Conservation (phyloP, 2,329 filamentous ascomycete species). For the Paraphaeosphaeria sporulosa region DNA sequence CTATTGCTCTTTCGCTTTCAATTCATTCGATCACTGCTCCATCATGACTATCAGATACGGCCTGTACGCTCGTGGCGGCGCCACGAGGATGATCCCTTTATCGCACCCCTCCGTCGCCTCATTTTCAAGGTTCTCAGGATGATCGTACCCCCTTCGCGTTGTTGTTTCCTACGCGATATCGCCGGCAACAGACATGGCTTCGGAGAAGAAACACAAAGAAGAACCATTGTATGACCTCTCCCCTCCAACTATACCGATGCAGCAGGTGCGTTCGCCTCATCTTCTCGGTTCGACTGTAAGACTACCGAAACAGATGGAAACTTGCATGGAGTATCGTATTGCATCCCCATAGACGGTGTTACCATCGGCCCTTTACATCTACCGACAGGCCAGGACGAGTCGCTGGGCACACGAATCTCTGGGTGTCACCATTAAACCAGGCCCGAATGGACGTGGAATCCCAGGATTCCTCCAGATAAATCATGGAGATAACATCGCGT, state of each 20-base stretch:
- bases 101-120: background rate
- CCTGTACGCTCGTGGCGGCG: background rate
- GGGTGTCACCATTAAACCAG: too few relatives aligned
- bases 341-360: background rate
- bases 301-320: background rate
- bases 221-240: too few relatives aligned
- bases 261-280: background rate
- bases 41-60: background rate
- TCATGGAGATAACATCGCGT: too few relatives aligned
- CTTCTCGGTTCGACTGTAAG: background rate
- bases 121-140: background rate
- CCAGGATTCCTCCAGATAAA: too few relatives aligned
- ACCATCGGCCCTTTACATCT: background rate
- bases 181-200: background rate
- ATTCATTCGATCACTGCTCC: too few relatives aligned
- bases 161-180: background rate
- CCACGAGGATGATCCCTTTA: background rate
- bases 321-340: background rate
- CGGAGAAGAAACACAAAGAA: background rate
- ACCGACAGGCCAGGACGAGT: background rate
- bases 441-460: too few relatives aligned
- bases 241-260: background rate
- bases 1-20: background rate
- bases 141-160: background rate
- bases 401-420: too few relatives aligned